Evolutionary conservation across 83 land plant species (phyloP), one percentile per base, ranked within the genome.

Genomic region (Diphasiastrum complanatum): DNA sequence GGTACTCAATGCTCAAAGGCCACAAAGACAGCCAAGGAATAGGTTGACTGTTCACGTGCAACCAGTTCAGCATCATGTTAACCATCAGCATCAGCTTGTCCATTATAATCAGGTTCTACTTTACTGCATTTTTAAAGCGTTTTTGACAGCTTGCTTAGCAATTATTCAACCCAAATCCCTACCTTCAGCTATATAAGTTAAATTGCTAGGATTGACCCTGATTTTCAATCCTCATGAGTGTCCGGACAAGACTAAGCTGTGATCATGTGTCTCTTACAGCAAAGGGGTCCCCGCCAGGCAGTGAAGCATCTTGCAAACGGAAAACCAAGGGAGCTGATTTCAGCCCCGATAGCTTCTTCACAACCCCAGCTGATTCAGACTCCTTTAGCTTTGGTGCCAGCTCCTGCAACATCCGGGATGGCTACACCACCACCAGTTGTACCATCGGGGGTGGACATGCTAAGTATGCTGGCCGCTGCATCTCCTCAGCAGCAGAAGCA

Each of bases 401-500:
- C 45, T 61, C 66, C 35, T 19, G 47, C 61, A 35, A 16, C 58
- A 35, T 27, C 67, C 33, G 62, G 50, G 48, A n/a, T 61, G 3
- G 40, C 73, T 41, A 64, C 60, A 33, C 63, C 43, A 34, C n/a
- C 53, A 53, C 46, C 77, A 23, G 28, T 55, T 30, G n/a, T 32
- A 16, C 1, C 27, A 16, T 11, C 38, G 8, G 38, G 38, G 31
- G 35, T 68, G 1, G 77, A 75, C 35, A 72, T 63, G 58, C 64
- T 78, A 53, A 80, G 80, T 29, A 82, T 78, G 78, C 84, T 86
- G 45, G 78, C 83, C 38, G 78, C 80, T 36, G 85, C 83, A 45
- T 20, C 81, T 24, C 88, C 83, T 18, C 66, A 79, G 37, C 70
- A 77, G 35, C 87, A 83, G 68, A 87, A 87, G 59, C 72, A 77